These are phyloP conservation scores for Chytriomyces sp. DNA, from an alignment of 192 early-diverging fungal species.

Conservation along the genomic window DNA sequence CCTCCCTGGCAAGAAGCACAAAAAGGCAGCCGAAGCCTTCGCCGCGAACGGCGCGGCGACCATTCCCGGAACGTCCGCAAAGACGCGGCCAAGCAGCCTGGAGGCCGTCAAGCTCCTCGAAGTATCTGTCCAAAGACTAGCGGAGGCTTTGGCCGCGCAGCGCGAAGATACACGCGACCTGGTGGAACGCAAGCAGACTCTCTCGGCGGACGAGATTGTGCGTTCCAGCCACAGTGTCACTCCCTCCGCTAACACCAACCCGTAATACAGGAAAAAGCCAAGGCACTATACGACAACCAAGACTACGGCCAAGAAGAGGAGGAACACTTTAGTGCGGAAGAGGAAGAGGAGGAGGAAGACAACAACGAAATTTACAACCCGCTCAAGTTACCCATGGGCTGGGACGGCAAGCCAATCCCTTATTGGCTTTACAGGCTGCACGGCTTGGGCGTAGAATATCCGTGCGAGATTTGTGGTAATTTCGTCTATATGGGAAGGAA, in stretches of 20 bases:
- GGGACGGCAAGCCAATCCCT: conserved; percentile 99
- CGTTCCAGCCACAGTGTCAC: conserved; percentile 21
- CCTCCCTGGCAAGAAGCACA: conserved; percentile 88
- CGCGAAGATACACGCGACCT: conserved; percentile 83
- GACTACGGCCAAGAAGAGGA: conserved; percentile 25
- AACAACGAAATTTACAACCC: conserved; percentile 96
- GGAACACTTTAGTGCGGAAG: conserved; percentile 49
- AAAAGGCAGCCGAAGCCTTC: conserved; percentile 71
- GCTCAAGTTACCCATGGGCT: conserved; percentile 91
- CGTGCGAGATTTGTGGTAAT: conserved; percentile 97
- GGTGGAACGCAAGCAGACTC: conserved; percentile 87
- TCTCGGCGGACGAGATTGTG: conserved; percentile 85
- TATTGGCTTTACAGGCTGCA: conserved; percentile 99
- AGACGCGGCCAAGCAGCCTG: not conserved
- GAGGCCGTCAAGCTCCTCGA: conserved; percentile 62
- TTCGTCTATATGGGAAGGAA: conserved; percentile 94
- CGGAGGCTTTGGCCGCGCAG: conserved; percentile 33
- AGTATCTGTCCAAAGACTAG: conserved; percentile 60
- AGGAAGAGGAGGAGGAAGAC: conserved; percentile 67
- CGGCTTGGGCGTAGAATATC: conserved; percentile 90
- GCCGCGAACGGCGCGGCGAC: not conserved
- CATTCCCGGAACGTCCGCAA: not conserved
- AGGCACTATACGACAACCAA: conserved; percentile 23
- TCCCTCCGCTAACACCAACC: not conserved
- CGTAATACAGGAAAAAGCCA: conserved; percentile 18